Conservation (phyloP, 148 eudicot genomes). For the Dianthus caryophyllus region DNA sequence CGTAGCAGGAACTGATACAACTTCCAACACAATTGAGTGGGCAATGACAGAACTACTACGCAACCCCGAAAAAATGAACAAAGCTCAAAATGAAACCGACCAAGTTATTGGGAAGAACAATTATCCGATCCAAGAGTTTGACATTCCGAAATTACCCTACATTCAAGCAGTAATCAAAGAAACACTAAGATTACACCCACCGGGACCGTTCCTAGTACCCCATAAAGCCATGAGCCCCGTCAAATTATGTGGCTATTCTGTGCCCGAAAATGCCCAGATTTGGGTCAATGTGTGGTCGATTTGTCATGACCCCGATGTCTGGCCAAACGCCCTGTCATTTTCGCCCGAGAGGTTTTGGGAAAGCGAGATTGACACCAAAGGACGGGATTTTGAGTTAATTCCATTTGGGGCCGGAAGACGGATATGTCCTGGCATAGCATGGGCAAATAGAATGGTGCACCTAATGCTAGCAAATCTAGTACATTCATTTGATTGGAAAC, state of each 20-base stretch:
- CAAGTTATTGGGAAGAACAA: constrained; percentile 24
- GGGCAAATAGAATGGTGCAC: constrained; percentile 15
- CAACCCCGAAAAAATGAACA: constrained; percentile 15
- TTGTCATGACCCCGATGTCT: constrained; percentile 17
- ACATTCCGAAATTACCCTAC: constrained; percentile 22
- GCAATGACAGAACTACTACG: constrained; percentile 30
- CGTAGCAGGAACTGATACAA: constrained; percentile 28
- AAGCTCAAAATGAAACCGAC: constrained; percentile 29
- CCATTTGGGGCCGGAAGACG: constrained; percentile 29
- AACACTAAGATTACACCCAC: constrained; percentile 27
- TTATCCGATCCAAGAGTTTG: constrained; percentile 24
- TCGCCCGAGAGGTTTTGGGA: constrained; percentile 30
- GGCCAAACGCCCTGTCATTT: constrained; percentile 18
- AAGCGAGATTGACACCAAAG: constrained; percentile 9
- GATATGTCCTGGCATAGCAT: constrained; percentile 17
- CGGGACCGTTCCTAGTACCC: constrained; percentile 28
- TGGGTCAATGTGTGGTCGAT: constrained; percentile 34
- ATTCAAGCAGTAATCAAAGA: constrained; percentile 35
- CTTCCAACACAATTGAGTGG: constrained; percentile 28
- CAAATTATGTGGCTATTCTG: constrained; percentile 21
- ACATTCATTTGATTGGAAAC: constrained; percentile 32
- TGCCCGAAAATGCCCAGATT: constrained; percentile 28
- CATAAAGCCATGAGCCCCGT: constrained; percentile 22
- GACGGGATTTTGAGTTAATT: constrained; percentile 25
- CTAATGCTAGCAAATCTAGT: constrained; percentile 22